phyloP scores from a whole-genome alignment of 768 basidiomycete species.

The Lactarius sp. region DNA sequence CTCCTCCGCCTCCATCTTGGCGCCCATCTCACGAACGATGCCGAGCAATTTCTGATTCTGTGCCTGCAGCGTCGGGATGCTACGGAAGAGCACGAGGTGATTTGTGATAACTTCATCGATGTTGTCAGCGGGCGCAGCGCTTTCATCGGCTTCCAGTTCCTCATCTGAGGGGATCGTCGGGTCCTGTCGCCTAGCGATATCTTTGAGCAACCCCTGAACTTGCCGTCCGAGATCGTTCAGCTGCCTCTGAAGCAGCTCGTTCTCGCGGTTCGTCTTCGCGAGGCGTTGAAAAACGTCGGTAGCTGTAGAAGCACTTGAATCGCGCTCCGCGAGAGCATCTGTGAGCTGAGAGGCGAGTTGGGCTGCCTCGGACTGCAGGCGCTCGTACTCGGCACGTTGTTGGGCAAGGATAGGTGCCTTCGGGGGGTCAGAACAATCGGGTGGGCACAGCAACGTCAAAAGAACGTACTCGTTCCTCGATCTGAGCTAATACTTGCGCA shows the following conservation, averaged over 20 bases:
- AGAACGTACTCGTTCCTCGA: slow-evolving; percentile 76
- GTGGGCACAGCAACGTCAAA: background rate
- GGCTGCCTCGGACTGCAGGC: slow-evolving; percentile 70
- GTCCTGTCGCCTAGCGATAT: slow-evolving; percentile 78
- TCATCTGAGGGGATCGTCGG: slow-evolving; percentile 73
- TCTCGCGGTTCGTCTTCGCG: slow-evolving; percentile 24
- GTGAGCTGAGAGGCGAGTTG: slow-evolving; percentile 79
- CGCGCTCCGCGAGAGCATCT: slow-evolving; percentile 69
- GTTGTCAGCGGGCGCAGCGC: slow-evolving; percentile 45
- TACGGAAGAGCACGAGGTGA: slow-evolving; percentile 81
- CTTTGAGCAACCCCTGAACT: slow-evolving; percentile 71
- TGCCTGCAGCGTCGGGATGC: slow-evolving; percentile 73
- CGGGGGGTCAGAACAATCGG: background rate
- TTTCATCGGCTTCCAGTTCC: slow-evolving; percentile 44
- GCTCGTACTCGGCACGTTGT: slow-evolving; percentile 86
- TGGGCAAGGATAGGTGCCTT: slow-evolving; percentile 89
- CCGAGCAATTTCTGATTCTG: slow-evolving; percentile 88
- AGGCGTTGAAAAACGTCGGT: slow-evolving; percentile 43
- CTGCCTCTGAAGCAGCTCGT: slow-evolving; percentile 22
- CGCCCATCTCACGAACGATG: slow-evolving; percentile 76
- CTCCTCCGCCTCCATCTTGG: slow-evolving; percentile 83
- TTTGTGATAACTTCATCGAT: slow-evolving; percentile 83
- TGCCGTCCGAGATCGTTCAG: slow-evolving; percentile 42
- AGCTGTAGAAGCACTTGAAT: slow-evolving; percentile 49
- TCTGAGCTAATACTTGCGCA: slow-evolving; percentile 75